Percentiles rank a stretch among this genome's conserved stretches.
Evolutionary conservation across 2,329 filamentous ascomycete species (phyloP).

Genomic region (Diplodia corticola): DNA sequence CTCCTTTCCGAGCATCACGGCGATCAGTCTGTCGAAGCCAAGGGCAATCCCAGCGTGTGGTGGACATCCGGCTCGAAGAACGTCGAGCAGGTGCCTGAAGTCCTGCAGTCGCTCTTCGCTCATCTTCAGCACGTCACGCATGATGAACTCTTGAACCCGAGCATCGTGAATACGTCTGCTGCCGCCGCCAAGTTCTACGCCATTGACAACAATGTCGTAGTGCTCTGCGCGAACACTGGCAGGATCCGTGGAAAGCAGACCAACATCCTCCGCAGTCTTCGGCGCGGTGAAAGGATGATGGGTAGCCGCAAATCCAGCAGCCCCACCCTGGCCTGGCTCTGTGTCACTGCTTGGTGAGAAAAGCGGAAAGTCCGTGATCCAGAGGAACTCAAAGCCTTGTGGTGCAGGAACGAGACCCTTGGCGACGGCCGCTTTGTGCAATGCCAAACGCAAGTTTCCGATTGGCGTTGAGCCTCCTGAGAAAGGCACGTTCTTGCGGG

Average conservation of each 20-base stretch:
- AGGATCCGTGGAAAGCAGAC: conserved; percentile 71
- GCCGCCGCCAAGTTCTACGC: conserved; percentile 89
- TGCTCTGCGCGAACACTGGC: conserved; percentile 76
- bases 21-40: conserved; percentile 84
- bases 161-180: conserved; percentile 89
- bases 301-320: conserved; percentile 77
- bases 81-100: conserved; percentile 82
- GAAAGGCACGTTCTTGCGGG: conserved; percentile 65
- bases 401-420: conserved; percentile 55
- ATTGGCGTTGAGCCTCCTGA: conserved; percentile 71
- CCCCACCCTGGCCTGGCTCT: conserved; percentile 77
- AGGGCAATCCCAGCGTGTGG: conserved; percentile 93
- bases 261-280: conserved; percentile 68
- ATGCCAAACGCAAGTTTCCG: conserved; percentile 69
- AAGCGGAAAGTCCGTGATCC: conserved; percentile 89
- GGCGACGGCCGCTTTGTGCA: conserved; percentile 70
- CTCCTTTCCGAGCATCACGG: conserved; percentile 72
- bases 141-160: conserved; percentile 77
- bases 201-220: conserved; percentile 95
- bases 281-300: conserved; percentile 97
- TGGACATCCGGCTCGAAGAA: conserved; percentile 81
- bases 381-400: conserved; percentile 67
- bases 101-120: conserved; percentile 68
- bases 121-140: conserved; percentile 83
- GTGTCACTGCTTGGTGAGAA: conserved; percentile 71